A percentile compares a stretch with the other conserved stretches of the same genome.
Conservation (phyloP, 1,284 basidiomycete genomes). For the Microbotryomycetes sp. region DNA sequence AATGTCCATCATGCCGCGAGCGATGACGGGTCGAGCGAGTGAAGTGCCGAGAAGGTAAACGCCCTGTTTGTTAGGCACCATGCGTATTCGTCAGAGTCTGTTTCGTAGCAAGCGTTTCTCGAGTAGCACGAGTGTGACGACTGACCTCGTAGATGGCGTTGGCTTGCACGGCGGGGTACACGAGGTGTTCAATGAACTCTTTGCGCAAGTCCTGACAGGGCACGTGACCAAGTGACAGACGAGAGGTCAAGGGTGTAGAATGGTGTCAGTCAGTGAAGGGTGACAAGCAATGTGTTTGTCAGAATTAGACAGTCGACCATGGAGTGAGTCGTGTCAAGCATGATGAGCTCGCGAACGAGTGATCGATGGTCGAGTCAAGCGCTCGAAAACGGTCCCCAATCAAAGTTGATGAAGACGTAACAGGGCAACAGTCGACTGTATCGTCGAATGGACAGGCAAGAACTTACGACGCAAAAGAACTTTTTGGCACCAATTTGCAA, state of each 20-base stretch:
- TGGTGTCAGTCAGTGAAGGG: too few relatives aligned
- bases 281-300: too few relatives aligned
- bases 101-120: too few relatives aligned
- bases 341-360: not conserved
- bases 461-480: slow-evolving; percentile 81
- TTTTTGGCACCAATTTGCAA: slow-evolving; percentile 87
- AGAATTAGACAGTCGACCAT: too few relatives aligned
- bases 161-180: slow-evolving; percentile 93
- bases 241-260: too few relatives aligned
- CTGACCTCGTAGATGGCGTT: slow-evolving; percentile 95
- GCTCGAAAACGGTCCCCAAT: not conserved
- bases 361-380: not conserved
- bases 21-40: slow-evolving; percentile 95
- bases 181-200: slow-evolving; percentile 93
- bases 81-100: too few relatives aligned
- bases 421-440: not conserved
- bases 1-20: slow-evolving; percentile 94
- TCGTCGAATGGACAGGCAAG: too few relatives aligned
- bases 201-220: slow-evolving; percentile 79
- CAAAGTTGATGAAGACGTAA: too few relatives aligned
- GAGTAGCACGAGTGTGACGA: too few relatives aligned
- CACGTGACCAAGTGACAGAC: too few relatives aligned
- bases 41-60: slow-evolving; percentile 98
- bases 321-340: not conserved
- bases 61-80: too few relatives aligned